A percentile compares a stretch with the other conserved stretches of the same genome.
phyloP scores from a whole-genome alignment of 2,329 filamentous ascomycete genomes.

The Ophiocordyceps polyrhachis-furcata region DNA sequence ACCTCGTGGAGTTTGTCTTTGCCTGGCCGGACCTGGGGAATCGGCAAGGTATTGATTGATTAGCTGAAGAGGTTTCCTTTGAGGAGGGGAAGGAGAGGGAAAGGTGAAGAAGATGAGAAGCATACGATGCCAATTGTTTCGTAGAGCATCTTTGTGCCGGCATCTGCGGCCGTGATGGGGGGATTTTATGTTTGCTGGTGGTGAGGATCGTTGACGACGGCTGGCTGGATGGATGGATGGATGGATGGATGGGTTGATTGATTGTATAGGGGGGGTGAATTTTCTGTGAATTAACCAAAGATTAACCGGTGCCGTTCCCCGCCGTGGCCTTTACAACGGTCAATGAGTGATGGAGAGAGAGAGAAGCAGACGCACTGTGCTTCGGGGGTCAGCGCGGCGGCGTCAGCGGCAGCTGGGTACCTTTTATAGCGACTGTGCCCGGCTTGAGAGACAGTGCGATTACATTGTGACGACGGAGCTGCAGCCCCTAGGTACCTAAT shows the following conservation, averaged over 20 bases:
- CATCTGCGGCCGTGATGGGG: constrained; percentile 9
- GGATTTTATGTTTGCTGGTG: not conserved
- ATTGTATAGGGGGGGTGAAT: not conserved
- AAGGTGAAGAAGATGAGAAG: constrained; percentile 4
- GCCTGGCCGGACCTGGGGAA: constrained; percentile 66
- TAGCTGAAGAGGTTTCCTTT: constrained; percentile 2
- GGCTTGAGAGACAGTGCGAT: not conserved
- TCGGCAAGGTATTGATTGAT: constrained; percentile 1
- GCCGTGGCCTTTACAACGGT: too few relatives aligned
- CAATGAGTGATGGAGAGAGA: not conserved
- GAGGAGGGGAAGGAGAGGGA: not conserved
- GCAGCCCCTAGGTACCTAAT: too few relatives aligned
- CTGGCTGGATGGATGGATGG: not conserved
- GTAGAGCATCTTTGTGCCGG: constrained; percentile 60
- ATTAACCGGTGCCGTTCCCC: too few relatives aligned
- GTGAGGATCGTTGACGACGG: not conserved
- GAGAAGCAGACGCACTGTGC: not conserved
- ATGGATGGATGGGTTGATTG: not conserved
- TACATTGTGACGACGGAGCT: too few relatives aligned
- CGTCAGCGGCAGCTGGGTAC: not conserved
- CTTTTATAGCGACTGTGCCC: not conserved
- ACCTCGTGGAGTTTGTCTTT: constrained; percentile 75
- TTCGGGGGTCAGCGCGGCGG: not conserved
- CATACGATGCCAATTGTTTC: constrained; percentile 89
- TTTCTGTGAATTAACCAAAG: too few relatives aligned